Percentiles rank a stretch among this genome's conserved stretches.
phyloP scores from a whole-genome alignment of 352 stramenopile genomes.

The Phytophthora pistaciae region DNA sequence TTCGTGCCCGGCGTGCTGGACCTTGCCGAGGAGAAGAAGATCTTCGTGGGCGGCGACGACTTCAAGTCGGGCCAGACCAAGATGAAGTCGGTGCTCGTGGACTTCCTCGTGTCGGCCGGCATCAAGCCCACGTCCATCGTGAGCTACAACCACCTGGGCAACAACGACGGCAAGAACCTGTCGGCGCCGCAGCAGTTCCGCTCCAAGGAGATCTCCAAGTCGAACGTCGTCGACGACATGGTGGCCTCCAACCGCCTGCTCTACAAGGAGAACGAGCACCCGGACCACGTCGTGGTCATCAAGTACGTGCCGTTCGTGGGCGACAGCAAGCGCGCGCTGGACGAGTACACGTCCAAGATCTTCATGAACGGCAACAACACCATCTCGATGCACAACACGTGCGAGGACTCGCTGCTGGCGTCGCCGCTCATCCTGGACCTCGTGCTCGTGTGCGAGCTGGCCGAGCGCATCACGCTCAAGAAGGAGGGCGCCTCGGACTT shows the following conservation, averaged over 20 bases:
- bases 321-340: slow-evolving; percentile 99
- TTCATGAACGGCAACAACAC: slow-evolving; percentile 99
- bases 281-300: slow-evolving; percentile 99
- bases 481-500: slow-evolving; percentile 91
- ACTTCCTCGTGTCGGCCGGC: slow-evolving; percentile 98
- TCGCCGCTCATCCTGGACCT: slow-evolving; percentile 99
- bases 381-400: slow-evolving; percentile 99
- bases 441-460: slow-evolving; percentile 98
- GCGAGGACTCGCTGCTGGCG: slow-evolving; percentile 98
- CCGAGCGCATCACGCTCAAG: slow-evolving; percentile 96
- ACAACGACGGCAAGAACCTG: slow-evolving; percentile 99
- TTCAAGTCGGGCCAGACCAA: slow-evolving; percentile 99
- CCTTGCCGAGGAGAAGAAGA: slow-evolving; percentile 93
- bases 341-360: slow-evolving; percentile 99
- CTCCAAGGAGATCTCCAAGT: slow-evolving; percentile 99
- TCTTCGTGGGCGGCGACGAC: slow-evolving; percentile 99
- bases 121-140: slow-evolving; percentile 99
- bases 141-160: slow-evolving; percentile 99
- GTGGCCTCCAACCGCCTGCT: slow-evolving; percentile 97
- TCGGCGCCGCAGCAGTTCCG: slow-evolving; percentile 99
- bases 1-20: slow-evolving; percentile 99
- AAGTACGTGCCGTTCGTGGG: slow-evolving; percentile 99
- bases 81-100: slow-evolving; percentile 99
- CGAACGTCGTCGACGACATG: slow-evolving; percentile 99
- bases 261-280: slow-evolving; percentile 98